These are phyloP conservation scores for Aureobasidium leucospermi DNA, from an alignment of 2,329 filamentous ascomycete genomes.

Conservation along the genomic window DNA sequence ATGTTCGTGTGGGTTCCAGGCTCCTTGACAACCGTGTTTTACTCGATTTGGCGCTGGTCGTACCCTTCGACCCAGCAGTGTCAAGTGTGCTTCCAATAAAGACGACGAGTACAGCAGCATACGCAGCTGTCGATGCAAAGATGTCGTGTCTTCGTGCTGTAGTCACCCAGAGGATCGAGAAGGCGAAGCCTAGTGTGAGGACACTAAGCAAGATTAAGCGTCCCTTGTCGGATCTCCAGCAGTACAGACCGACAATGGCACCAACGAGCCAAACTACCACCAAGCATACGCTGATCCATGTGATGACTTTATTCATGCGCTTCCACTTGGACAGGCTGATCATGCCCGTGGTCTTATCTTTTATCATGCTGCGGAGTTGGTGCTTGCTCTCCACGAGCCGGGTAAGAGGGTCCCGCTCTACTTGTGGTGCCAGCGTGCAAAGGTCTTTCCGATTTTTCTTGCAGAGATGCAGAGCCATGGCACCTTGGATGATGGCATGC, in stretches of 20 bases:
- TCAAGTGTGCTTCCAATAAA: constrained; percentile 42
- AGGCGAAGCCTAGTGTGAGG: background rate
- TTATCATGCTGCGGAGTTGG: background rate
- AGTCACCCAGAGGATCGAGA: background rate
- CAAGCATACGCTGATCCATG: background rate
- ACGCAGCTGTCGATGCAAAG: background rate
- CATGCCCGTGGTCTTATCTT: background rate
- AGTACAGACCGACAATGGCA: constrained; percentile 3
- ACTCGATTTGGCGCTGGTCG: background rate
- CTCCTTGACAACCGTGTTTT: background rate
- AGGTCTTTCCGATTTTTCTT: background rate
- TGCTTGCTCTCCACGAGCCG: background rate
- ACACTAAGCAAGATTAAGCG: constrained; percentile 3
- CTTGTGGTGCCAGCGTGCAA: background rate
- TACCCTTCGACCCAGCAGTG: background rate
- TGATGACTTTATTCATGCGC: background rate
- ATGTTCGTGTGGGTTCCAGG: background rate
- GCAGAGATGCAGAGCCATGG: background rate
- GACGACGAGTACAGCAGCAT: constrained; percentile 46
- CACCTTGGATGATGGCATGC: background rate
- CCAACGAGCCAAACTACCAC: constrained; percentile 1
- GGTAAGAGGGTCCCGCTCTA: constrained; percentile 3
- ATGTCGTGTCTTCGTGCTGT: constrained; percentile 5
- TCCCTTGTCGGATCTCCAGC: background rate
- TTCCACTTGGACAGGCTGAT: background rate